Percentiles rank a stretch among this genome's conserved stretches.
phyloP scores from a whole-genome alignment of 306 rosid genomes.

The Trichosanthes truncata region DNA sequence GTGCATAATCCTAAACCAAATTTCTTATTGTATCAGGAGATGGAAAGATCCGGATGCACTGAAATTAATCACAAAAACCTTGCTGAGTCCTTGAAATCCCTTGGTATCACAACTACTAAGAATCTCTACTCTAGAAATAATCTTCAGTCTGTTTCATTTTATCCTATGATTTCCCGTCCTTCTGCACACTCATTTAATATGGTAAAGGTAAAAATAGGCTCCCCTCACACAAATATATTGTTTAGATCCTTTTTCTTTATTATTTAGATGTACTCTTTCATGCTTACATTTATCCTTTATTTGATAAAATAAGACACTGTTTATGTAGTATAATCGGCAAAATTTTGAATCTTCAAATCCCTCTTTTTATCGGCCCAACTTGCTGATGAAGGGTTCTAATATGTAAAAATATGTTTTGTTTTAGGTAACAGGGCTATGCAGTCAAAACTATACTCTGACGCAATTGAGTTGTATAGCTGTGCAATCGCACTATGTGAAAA shows the following conservation, averaged over 20 bases:
- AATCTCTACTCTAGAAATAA: slow-evolving; percentile 13
- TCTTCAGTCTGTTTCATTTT: background rate
- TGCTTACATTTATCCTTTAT: background rate
- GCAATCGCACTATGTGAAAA: slow-evolving; percentile 60
- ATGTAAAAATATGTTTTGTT: slow-evolving; percentile 5
- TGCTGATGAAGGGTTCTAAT: background rate
- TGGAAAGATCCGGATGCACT: slow-evolving; percentile 61
- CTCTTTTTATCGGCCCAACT: background rate
- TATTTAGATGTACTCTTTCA: background rate
- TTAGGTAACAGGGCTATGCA: slow-evolving; percentile 88
- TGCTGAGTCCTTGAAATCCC: slow-evolving; percentile 73
- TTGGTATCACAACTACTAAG: slow-evolving; percentile 41
- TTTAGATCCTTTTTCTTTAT: background rate
- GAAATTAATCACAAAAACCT: slow-evolving; percentile 41
- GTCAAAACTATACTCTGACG: slow-evolving; percentile 42
- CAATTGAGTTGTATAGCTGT: slow-evolving; percentile 70
- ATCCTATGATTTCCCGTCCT: background rate
- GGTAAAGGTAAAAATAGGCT: background rate
- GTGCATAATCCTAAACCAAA: slow-evolving; percentile 8
- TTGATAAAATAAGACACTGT: background rate
- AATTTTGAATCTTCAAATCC: background rate
- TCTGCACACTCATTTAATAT: background rate
- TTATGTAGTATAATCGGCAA: background rate
- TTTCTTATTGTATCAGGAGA: slow-evolving; percentile 41
- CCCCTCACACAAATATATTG: background rate